Base-by-base conservation (phyloP, 768 basidiomycete species). In the Polyporus arcularius region DNA sequence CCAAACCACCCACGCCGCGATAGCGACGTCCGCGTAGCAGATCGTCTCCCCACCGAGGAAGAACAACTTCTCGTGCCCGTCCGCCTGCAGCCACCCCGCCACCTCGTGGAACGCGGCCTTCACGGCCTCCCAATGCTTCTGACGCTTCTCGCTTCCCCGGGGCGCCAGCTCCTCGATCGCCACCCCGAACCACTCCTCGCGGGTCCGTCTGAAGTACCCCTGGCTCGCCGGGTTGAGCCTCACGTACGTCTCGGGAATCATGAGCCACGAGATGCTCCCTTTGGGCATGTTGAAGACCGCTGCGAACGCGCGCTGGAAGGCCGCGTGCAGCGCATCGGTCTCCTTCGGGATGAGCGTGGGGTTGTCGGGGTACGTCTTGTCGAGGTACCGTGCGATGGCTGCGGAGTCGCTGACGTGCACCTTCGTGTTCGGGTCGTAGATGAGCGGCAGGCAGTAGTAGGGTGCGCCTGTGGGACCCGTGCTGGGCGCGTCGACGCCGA, bases 1-100 rank as follows among this genome's bases (percentile, higher is more conserved):
- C 78, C 80, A 81, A 18, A 64, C 62, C 43, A 80, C 46, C 61
- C 66, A 71, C 0, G 63, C 74, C 3, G 67, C 78, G 15, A 79
- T 58, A 28, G 70, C 42, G 18, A 73, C 62, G 48, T 80, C 80
- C 4, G 75, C 75, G 55, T 72, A 77, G n/a, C 72, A 71, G 21
- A 72, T 16, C 61, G 74, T 32, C 1, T 61, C 64, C 32, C 72
- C 56, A 53, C 75, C 70, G 40, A 78, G 68, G 51, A 76, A 76
- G 48, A 76, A 76, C 14, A 60, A 32, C 43, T 55, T 60, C 51
- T 68, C 70, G 18, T 57, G 50, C 3, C 70, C 70, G 28, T 71
- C 70, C 61, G 65, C 70, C 10, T 65, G 63, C 50, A 76, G 56
- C 74, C 75, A 75, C n/a, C 35, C 41, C 11, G 68, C 69, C 7